Evolutionary conservation across 208 protist species (phyloP).

Genomic region (Leishmania arabica): DNA sequence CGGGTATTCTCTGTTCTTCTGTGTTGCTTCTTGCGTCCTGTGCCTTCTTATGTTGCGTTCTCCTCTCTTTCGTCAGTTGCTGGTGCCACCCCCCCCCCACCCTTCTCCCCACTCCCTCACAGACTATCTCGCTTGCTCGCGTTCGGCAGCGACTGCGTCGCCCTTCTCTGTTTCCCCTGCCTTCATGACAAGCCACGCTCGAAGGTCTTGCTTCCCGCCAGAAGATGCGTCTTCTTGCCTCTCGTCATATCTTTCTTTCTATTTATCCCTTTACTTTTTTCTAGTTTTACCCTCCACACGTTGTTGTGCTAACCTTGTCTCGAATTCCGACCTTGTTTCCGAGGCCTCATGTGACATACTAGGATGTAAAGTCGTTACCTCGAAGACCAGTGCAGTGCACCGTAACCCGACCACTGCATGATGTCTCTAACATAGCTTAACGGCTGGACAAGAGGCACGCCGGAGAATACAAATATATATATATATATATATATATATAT

Average conservation of each 20-base stretch:
- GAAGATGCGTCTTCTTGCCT: background rate
- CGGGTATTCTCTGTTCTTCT: background rate
- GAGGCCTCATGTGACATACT: background rate
- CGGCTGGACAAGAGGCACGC: background rate
- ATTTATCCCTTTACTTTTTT: conserved; percentile 4
- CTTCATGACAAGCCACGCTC: background rate
- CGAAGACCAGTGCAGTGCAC: conserved; percentile 19
- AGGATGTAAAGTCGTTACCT: background rate
- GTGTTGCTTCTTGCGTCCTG: background rate
- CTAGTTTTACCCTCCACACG: background rate
- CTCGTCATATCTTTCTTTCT: background rate
- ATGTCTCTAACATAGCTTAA: conserved; percentile 5
- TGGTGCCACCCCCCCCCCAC: background rate
- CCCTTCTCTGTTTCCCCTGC: background rate
- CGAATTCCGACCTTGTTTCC: conserved; percentile 1
- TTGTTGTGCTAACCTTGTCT: background rate
- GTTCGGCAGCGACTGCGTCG: background rate
- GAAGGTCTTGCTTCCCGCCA: background rate
- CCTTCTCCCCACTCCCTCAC: background rate
- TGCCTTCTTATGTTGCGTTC: background rate
- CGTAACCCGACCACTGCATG: conserved; percentile 22
- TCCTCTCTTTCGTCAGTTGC: background rate
- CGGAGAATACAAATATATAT: background rate
- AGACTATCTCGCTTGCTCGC: background rate
- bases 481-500: background rate